Percentiles rank a stretch among this genome's conserved stretches.
Conservation (phyloP, 2,329 filamentous ascomycete genomes). For the Xylariomycetidae sp. region DNA sequence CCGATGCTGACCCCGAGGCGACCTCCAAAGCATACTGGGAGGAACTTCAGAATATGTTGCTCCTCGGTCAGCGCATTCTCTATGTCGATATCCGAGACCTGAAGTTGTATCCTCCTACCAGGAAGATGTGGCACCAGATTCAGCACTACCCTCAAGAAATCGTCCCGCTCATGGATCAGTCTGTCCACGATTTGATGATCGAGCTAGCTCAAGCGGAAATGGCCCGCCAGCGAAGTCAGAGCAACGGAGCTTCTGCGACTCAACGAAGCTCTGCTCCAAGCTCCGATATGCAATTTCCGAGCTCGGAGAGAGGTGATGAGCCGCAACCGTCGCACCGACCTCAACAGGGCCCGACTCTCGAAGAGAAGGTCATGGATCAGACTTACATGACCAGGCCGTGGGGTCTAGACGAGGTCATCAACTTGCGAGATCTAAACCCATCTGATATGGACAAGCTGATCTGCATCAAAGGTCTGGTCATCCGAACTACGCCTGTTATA, state of each 20-base stretch:
- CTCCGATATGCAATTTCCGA: slow-evolving; percentile 73
- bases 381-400: slow-evolving; percentile 86
- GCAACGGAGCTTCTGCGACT: slow-evolving; percentile 34
- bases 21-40: slow-evolving; percentile 79
- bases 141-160: slow-evolving; percentile 95
- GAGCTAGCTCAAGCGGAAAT: slow-evolving; percentile 81
- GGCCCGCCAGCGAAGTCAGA: slow-evolving; percentile 54
- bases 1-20: slow-evolving; percentile 62
- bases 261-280: slow-evolving; percentile 57
- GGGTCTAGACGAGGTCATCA: slow-evolving; percentile 79
- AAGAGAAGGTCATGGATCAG: slow-evolving; percentile 74
- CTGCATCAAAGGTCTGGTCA: slow-evolving; percentile 91
- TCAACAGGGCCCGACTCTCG: slow-evolving; percentile 54
- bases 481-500: slow-evolving; percentile 91
- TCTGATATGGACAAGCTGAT: slow-evolving; percentile 95
- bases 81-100: slow-evolving; percentile 88
- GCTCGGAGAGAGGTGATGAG: slow-evolving; percentile 66
- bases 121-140: slow-evolving; percentile 92
- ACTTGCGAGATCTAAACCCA: slow-evolving; percentile 90
- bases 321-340: slow-evolving; percentile 37
- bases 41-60: slow-evolving; percentile 85
- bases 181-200: slow-evolving; percentile 87
- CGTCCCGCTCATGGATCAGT: slow-evolving; percentile 92
- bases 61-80: slow-evolving; percentile 76
- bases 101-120: slow-evolving; percentile 85